Evolutionary conservation across 306 rosid species (phyloP).

Genomic region (Ammopiptanthus mongolicus): DNA sequence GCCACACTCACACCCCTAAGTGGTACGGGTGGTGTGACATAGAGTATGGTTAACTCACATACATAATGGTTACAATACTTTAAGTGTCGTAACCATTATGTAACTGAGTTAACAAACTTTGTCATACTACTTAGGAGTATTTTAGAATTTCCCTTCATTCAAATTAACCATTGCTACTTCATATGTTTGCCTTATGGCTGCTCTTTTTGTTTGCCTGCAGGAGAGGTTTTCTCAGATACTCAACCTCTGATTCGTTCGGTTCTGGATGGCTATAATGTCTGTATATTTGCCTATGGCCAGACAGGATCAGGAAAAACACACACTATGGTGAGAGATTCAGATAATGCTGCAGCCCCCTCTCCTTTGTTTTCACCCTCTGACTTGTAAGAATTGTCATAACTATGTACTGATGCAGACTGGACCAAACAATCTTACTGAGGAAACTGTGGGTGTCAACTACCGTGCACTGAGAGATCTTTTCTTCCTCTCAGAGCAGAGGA

Average conservation of each 20-base stretch:
- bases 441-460: slow-evolving; percentile 79
- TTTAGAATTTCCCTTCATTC: neutral
- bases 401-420: slow-evolving; percentile 56
- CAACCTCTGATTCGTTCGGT: slow-evolving; percentile 87
- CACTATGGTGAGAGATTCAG: slow-evolving; percentile 71
- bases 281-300: slow-evolving; percentile 97
- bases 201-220: slow-evolving; percentile 33
- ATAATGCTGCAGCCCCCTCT: neutral
- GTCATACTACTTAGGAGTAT: neutral
- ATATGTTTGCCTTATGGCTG: neutral
- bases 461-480: slow-evolving; percentile 87
- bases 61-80: neutral
- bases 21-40: neutral
- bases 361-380: neutral
- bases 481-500: slow-evolving; percentile 63
- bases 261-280: slow-evolving; percentile 92
- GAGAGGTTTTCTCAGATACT: slow-evolving; percentile 83
- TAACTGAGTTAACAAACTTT: neutral
- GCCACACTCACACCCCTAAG: neutral
- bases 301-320: slow-evolving; percentile 96
- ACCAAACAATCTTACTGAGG: slow-evolving; percentile 65
- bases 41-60: neutral
- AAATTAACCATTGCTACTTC: neutral
- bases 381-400: slow-evolving; percentile 6
- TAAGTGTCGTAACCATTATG: neutral